Conservation (phyloP, 257 asterid genomes). For the Cinchona pubescens region DNA sequence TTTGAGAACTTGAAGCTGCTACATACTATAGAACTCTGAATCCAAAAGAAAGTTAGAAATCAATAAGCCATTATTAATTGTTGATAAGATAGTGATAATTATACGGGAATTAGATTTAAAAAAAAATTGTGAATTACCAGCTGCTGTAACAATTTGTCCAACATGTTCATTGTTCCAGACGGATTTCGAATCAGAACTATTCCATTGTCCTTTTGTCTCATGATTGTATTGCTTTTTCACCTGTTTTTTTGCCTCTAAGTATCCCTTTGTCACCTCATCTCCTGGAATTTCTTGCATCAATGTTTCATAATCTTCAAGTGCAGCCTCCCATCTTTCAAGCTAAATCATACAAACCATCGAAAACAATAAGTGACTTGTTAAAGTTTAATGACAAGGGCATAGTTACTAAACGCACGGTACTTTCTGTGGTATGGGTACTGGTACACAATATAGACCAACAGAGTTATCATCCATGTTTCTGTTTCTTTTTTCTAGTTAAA, state of each 20-base stretch:
- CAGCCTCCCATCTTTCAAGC: conserved; percentile 70
- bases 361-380: not conserved
- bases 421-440: no score
- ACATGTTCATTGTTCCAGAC: conserved; percentile 13
- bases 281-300: conserved; percentile 51
- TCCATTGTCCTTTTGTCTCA: conserved; percentile 6
- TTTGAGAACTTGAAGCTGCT: conserved; percentile 16
- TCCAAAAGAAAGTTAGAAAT: not conserved
- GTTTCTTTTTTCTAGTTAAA: not conserved
- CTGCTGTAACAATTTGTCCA: conserved; percentile 14
- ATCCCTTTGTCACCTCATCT: conserved; percentile 38
- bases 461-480: not conserved
- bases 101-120: not conserved
- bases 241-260: conserved; percentile 36
- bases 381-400: no score
- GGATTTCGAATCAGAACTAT: conserved; percentile 3
- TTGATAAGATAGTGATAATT: not conserved
- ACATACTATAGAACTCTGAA: conserved; percentile 16
- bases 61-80: not conserved
- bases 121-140: not conserved
- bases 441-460: no score
- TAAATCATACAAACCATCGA: conserved; percentile 9
- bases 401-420: no score
- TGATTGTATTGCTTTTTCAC: conserved; percentile 29
- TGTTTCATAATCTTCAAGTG: conserved; percentile 51